These are phyloP conservation scores for Macrocybe gigantea DNA, from an alignment of 768 basidiomycete genomes.

Conservation along the genomic window DNA sequence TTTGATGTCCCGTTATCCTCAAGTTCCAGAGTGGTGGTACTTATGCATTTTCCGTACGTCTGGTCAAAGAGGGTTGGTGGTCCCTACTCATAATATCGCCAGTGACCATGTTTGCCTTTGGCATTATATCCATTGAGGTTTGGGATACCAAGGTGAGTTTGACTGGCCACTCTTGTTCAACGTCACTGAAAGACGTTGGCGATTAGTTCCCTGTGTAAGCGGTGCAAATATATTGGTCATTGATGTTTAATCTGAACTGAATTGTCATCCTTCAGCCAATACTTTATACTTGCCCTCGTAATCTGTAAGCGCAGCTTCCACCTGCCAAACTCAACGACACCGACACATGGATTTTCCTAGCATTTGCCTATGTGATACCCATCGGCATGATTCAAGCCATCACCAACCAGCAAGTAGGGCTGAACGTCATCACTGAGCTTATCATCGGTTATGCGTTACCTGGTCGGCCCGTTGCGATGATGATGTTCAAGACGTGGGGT, in stretches of 20 bases:
- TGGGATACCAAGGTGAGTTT: constrained; percentile 51
- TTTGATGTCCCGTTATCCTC: constrained; percentile 70
- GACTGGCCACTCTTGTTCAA: neutral
- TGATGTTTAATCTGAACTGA: neutral
- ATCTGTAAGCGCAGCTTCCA: constrained; percentile 31
- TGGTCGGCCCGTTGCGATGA: constrained; percentile 73
- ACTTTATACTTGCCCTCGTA: constrained; percentile 64
- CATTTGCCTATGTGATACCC: constrained; percentile 70
- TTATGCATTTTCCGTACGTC: constrained; percentile 49
- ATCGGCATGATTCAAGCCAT: constrained; percentile 63
- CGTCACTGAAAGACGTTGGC: neutral
- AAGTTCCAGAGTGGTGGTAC: constrained; percentile 88
- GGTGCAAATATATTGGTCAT: constrained; percentile 13
- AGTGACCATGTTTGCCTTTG: constrained; percentile 63
- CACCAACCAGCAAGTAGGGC: constrained; percentile 73
- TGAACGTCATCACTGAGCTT: constrained; percentile 74
- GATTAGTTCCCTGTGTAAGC: constrained; percentile 60
- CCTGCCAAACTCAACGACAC: neutral
- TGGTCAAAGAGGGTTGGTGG: constrained; percentile 16
- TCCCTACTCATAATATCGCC: constrained; percentile 1
- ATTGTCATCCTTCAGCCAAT: constrained; percentile 21
- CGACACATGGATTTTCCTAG: constrained; percentile 6
- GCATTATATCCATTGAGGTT: constrained; percentile 62
- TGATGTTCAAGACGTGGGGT: constrained; percentile 85
- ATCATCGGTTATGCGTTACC: constrained; percentile 78